phyloP scores from a whole-genome alignment of 345 rosid genomes.

The Camelina neglecta region DNA sequence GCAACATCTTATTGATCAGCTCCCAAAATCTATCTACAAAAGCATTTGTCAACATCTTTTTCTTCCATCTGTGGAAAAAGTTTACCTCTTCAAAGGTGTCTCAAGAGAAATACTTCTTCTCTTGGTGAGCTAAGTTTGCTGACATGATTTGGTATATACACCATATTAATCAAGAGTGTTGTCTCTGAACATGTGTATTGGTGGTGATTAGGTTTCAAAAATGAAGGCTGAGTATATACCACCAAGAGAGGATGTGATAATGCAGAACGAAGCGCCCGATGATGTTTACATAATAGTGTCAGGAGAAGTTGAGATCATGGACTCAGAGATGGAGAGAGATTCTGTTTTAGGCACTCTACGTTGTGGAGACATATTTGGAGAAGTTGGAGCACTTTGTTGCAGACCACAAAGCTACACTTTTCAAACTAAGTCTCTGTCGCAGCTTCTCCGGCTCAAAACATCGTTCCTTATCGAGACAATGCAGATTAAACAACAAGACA shows the following conservation, averaged over 20 bases:
- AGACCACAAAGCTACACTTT: slow-evolving; percentile 72
- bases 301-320: slow-evolving; percentile 76
- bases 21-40: slow-evolving; percentile 88
- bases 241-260: slow-evolving; percentile 83
- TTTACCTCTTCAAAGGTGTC: slow-evolving; percentile 72
- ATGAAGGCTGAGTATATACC: slow-evolving; percentile 96
- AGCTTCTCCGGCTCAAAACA: slow-evolving; percentile 76
- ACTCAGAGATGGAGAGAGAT: slow-evolving; percentile 65
- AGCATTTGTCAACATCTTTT: slow-evolving; percentile 88
- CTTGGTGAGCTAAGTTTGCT: slow-evolving; percentile 50
- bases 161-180: neutral
- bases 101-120: slow-evolving; percentile 68
- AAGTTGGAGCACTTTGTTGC: slow-evolving; percentile 81
- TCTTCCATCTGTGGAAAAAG: slow-evolving; percentile 69
- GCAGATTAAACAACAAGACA: slow-evolving; percentile 71
- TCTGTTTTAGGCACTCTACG: slow-evolving; percentile 58
- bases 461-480: slow-evolving; percentile 65
- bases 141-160: neutral
- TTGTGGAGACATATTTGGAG: slow-evolving; percentile 83
- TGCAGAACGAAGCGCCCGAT: slow-evolving; percentile 85
- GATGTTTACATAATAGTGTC: slow-evolving; percentile 87
- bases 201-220: slow-evolving; percentile 61
- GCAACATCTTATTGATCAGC: slow-evolving; percentile 77
- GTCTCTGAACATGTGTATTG: neutral
- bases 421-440: slow-evolving; percentile 78